Conservation (phyloP, 2,329 filamentous ascomycete species). For the Byssoonygena ceratinophila region DNA sequence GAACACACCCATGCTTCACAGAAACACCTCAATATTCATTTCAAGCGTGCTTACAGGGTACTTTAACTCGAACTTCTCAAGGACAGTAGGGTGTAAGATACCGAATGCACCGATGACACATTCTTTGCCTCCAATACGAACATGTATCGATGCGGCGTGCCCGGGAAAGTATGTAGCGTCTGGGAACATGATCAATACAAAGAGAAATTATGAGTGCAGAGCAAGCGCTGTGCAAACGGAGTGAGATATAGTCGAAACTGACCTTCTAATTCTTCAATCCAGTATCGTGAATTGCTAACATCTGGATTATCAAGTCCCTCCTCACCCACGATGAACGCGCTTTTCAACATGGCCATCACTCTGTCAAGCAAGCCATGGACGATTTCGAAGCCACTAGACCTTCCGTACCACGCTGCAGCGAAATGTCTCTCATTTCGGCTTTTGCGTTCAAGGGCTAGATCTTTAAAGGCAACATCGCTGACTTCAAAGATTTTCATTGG, state of each 20-base stretch:
- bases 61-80: conserved; percentile 87
- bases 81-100: conserved; percentile 81
- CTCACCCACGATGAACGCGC: conserved; percentile 65
- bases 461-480: conserved; percentile 86
- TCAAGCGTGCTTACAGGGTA: conserved; percentile 90
- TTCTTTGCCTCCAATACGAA: conserved; percentile 63
- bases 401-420: conserved; percentile 90
- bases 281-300: conserved; percentile 61
- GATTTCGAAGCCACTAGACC: conserved; percentile 86
- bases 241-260: conserved; percentile 21
- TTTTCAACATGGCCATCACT: conserved; percentile 82
- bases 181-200: no score
- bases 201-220: no score
- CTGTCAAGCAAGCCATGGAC: conserved; percentile 91
- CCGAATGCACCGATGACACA: conserved; percentile 79
- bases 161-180: conserved; percentile 85
- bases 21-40: conserved; percentile 86
- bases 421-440: conserved; percentile 90
- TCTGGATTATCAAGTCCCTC: conserved; percentile 55
- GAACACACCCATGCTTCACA: conserved; percentile 40
- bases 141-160: conserved; percentile 73
- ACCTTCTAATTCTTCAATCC: conserved; percentile 85
- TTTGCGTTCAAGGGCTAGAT: conserved; percentile 67
- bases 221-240: no score
- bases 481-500: conserved; percentile 91